Base-by-base conservation (phyloP, 2,329 filamentous ascomycete species). In the Cytospora leucostoma region DNA sequence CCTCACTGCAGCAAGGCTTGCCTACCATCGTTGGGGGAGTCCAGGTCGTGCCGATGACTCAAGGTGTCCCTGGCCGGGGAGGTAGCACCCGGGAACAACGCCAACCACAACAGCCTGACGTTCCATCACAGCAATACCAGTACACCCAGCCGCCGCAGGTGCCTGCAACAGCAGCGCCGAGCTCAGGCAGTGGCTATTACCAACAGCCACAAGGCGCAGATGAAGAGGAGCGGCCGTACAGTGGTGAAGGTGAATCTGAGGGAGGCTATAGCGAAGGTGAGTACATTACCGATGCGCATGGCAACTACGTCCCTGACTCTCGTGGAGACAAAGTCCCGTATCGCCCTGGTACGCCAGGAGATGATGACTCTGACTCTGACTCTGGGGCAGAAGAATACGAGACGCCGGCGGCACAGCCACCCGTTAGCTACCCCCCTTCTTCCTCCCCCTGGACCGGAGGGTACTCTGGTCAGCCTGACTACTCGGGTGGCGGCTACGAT, bases 11-110 rank as follows among this genome's bases (percentile, higher is more conserved):
- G 70, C 90, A 91, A 67, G 95, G 95, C 7, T 88, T 93, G 65
- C 91, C 94, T 15, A 97, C 93, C 1, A 82, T 96, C 56, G 91
- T 99, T 10, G 93, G 93, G 56, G 94, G 94, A 50, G 92, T 98
- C 13, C 93, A 97, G 72, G 95, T 99, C 13, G 91, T 98, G 19
- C 95, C 95, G 7, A 96, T 96, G 91, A 88, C 88, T 53, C 88
- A 90, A 68, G 88, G 88, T 11, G 81, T 88, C 13, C 81, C 84
- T 3, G 85, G 83, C 70, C 83, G 84, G 63, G 79, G 82, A 56
- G 75, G 76, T 58, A 83, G 78, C 67, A 74, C 77, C 50, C 76
- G 78, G 57, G 76, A 80, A 55, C 67, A 72, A 62, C 72, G 74
- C 60, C 67, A 73, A 6, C 73, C 62, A 67, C 72, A 69, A 59